These are phyloP conservation scores for Botrytis medusae DNA, from an alignment of 2,329 filamentous ascomycete species.

Conservation along the genomic window DNA sequence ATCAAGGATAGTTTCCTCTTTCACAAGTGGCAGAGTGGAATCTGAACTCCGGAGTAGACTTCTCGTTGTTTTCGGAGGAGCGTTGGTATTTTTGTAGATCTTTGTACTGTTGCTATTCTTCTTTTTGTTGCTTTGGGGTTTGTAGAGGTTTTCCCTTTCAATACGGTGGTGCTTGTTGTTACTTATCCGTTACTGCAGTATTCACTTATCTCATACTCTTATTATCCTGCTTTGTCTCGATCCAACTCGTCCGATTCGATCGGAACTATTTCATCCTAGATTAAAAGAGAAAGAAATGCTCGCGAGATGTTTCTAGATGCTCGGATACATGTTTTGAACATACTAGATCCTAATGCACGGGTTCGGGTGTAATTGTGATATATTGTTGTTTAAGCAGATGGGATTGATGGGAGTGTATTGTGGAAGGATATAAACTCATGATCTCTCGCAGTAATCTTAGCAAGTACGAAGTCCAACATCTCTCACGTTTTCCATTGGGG, in stretches of 20 bases:
- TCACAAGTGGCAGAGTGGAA: not conserved
- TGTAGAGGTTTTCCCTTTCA: rapidly evolving
- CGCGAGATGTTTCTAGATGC: too few species aligned
- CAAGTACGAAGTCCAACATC: not conserved
- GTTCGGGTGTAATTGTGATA: not conserved
- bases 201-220: not conserved
- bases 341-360: not conserved
- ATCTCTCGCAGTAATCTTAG: not conserved
- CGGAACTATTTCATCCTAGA: not conserved
- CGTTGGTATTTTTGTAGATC: not conserved
- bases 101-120: not conserved
- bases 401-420: rapidly evolving
- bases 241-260: not conserved
- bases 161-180: not conserved
- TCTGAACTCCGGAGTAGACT: not conserved
- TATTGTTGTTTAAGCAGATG: not conserved
- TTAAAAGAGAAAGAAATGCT: not conserved
- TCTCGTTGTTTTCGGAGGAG: not conserved
- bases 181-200: rapidly evolving
- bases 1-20: not conserved
- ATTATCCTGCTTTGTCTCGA: not conserved
- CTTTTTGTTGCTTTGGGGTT: not conserved
- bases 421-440: not conserved
- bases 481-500: not conserved
- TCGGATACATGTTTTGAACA: not conserved